phyloP scores from a whole-genome alignment of 169 alveolate genomes.

The Fabrea salina region DNA sequence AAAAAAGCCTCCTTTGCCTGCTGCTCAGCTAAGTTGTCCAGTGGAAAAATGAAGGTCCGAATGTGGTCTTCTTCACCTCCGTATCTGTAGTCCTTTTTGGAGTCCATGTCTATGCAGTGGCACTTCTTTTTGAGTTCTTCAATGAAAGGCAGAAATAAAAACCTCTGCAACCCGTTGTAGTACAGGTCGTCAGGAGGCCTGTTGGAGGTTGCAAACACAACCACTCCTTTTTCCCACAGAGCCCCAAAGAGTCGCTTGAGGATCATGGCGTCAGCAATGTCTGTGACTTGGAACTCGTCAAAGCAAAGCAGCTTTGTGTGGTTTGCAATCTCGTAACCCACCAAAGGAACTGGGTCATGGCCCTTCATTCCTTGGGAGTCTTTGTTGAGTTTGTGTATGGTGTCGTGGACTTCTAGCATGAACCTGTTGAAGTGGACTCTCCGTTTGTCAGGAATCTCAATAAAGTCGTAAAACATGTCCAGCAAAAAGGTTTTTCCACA shows the following conservation, averaged over 20 bases:
- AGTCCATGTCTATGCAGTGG: constrained; percentile 32
- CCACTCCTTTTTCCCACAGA: constrained; percentile 58
- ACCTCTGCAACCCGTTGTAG: constrained; percentile 78
- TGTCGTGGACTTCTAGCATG: constrained; percentile 66
- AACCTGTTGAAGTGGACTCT: constrained; percentile 76
- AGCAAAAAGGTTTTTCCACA: constrained; percentile 83
- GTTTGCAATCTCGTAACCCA: constrained; percentile 66
- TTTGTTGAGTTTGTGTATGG: constrained; percentile 38
- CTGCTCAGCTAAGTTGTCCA: constrained; percentile 30
- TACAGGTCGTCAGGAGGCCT: constrained; percentile 87
- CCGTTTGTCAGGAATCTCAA: constrained; percentile 51
- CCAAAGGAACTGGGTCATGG: constrained; percentile 69
- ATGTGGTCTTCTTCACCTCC: constrained; percentile 40
- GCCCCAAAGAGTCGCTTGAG: constrained; percentile 80
- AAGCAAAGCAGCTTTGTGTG: constrained; percentile 72
- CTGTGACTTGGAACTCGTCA: constrained; percentile 88
- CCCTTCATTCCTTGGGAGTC: constrained; percentile 37
- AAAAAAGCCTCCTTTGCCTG: constrained; percentile 43
- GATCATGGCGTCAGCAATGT: constrained; percentile 88
- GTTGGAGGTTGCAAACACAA: constrained; percentile 79
- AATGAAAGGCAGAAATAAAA: constrained; percentile 81
- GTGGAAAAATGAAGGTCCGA: constrained; percentile 58
- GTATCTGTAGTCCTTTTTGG: constrained; percentile 33
- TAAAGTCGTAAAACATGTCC: constrained; percentile 74
- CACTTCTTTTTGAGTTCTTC: constrained; percentile 58